Evolutionary conservation across 2,329 filamentous ascomycete species (phyloP).

Genomic region (Mycosphaerella arachidis): DNA sequence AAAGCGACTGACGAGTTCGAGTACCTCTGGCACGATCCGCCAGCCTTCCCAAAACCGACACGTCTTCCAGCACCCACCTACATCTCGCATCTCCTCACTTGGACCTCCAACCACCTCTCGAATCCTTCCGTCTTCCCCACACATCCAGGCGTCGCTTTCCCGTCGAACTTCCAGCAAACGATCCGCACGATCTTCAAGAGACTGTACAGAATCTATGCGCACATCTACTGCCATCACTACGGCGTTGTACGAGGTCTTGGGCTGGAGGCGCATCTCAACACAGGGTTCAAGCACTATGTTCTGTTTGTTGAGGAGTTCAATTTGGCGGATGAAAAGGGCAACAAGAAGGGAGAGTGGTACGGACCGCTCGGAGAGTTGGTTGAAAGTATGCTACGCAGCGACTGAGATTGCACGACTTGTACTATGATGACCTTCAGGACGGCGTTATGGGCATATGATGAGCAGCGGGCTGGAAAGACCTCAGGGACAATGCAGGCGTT

Average conservation of each 20-base stretch:
- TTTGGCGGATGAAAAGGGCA: conserved; percentile 73
- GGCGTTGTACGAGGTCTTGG: conserved; percentile 92
- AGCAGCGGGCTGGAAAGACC: background rate
- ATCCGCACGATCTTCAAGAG: conserved; percentile 99
- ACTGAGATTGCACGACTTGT: conserved; percentile 46
- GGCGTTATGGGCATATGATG: background rate
- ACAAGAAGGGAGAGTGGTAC: conserved; percentile 71
- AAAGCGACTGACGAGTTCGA: conserved; percentile 99
- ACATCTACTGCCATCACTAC: conserved; percentile 98
- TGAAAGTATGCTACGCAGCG: conserved; percentile 94
- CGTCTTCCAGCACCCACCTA: conserved; percentile 98
- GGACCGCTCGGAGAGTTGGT: conserved; percentile 91
- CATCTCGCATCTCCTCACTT: conserved; percentile 95
- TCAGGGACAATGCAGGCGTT: background rate
- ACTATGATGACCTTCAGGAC: background rate
- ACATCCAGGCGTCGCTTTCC: conserved; percentile 76
- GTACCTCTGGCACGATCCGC: conserved; percentile 96
- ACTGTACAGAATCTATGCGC: conserved; percentile 94
- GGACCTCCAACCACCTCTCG: conserved; percentile 93
- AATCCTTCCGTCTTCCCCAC: conserved; percentile 89
- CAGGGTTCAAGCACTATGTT: conserved; percentile 99
- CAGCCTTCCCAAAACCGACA: conserved; percentile 90
- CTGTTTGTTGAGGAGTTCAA: conserved; percentile 97
- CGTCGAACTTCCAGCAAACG: conserved; percentile 81
- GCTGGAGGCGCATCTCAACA: conserved; percentile 95